Evolutionary conservation across 768 basidiomycete species (phyloP).

Genomic region (Mrakia hoshinonis): DNA sequence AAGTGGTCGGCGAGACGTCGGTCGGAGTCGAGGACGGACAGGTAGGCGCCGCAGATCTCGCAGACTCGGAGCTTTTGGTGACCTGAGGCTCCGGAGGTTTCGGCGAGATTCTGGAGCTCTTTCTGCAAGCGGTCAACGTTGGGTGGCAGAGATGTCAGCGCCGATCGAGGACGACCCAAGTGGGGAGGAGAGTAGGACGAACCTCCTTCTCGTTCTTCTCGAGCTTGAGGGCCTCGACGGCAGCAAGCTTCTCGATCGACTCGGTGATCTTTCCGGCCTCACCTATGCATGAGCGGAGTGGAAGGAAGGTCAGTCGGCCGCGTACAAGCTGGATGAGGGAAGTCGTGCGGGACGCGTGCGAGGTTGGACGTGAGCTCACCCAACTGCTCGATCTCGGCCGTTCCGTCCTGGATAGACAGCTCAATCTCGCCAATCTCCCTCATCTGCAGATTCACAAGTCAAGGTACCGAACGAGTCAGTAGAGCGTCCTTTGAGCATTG

Average conservation of each 20-base stretch:
- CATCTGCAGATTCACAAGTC: too few species aligned
- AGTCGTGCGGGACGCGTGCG: not conserved
- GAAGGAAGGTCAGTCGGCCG: not conserved
- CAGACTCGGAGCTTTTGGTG: constrained; percentile 99
- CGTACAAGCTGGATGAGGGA: not conserved
- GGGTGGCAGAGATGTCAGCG: constrained; percentile 9
- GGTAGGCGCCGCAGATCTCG: constrained; percentile 99
- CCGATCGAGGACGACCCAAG: constrained; percentile 16
- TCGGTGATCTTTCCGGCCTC: constrained; percentile 99
- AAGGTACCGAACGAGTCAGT: too few species aligned
- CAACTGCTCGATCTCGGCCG: constrained; percentile 91
- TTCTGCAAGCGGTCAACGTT: constrained; percentile 47
- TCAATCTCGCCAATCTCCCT: constrained; percentile 99
- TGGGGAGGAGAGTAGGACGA: constrained; percentile 34
- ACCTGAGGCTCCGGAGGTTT: constrained; percentile 97
- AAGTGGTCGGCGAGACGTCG: constrained; percentile 98
- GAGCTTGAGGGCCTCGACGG: constrained; percentile 92
- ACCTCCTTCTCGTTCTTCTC: constrained; percentile 96
- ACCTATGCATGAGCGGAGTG: constrained; percentile 46
- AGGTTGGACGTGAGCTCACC: constrained; percentile 46
- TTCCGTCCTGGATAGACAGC: constrained; percentile 94
- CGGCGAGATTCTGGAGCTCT: constrained; percentile 89
- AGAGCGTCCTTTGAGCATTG: too few species aligned
- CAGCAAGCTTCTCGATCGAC: constrained; percentile 93
- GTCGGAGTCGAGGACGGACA: constrained; percentile 95